A percentile compares a stretch with the other conserved stretches of the same genome.
These are phyloP conservation scores for Jacaranda mimosifolia DNA, from an alignment of 257 asterid species.

Conservation along the genomic window DNA sequence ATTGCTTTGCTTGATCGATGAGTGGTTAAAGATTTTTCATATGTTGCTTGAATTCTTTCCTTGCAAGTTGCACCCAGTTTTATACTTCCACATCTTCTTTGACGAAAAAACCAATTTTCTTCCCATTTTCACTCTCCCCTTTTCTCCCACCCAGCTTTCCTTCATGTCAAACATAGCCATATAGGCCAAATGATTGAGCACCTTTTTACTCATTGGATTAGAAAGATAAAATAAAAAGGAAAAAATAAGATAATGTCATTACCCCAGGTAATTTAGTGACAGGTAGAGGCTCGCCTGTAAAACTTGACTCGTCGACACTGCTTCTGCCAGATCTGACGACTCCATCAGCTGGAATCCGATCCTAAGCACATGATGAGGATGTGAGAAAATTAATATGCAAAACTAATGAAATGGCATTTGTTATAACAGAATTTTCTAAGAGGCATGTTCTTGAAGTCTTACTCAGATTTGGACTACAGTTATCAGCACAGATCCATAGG, in stretches of 20 bases:
- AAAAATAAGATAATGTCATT: slow-evolving; percentile 39
- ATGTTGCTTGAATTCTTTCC: slow-evolving; percentile 13
- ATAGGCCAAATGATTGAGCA: background rate
- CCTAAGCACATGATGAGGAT: slow-evolving; percentile 58
- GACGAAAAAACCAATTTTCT: background rate
- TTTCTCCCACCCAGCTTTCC: slow-evolving; percentile 18
- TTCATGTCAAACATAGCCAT: slow-evolving; percentile 17
- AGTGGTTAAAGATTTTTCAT: background rate
- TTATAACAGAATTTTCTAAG: too few species aligned
- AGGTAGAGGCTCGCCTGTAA: slow-evolving; percentile 98
- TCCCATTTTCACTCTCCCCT: background rate
- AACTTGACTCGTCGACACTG: slow-evolving; percentile 97
- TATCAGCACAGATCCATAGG: slow-evolving; percentile 20
- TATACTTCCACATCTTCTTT: slow-evolving; percentile 14
- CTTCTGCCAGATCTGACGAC: slow-evolving; percentile 90
- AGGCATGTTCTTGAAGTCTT: slow-evolving; percentile 14
- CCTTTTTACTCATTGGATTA: background rate
- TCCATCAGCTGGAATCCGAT: slow-evolving; percentile 99
- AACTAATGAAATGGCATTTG: background rate
- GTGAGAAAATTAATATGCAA: slow-evolving; percentile 1
- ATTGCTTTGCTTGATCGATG: too few species aligned
- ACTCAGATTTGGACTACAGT: background rate
- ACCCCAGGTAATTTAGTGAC: slow-evolving; percentile 99
- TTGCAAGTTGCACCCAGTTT: background rate
- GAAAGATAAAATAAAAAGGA: slow-evolving; percentile 22